Base-by-base conservation (phyloP, 257 asterid species). In the Jacaranda mimosifolia region DNA sequence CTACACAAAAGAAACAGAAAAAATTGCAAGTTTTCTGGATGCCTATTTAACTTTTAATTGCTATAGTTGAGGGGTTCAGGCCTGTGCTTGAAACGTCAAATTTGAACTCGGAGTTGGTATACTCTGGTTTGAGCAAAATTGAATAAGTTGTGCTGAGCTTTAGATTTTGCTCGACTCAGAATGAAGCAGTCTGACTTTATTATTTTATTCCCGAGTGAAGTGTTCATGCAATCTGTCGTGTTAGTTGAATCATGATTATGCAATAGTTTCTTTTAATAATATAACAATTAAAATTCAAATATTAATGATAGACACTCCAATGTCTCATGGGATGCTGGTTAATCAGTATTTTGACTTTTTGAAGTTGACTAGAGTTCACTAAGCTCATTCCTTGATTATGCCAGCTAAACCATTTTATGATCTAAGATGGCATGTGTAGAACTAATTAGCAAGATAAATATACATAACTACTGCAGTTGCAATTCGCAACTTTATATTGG, bases 341-440 rank as follows among this genome's bases (percentile, higher is more conserved):
- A 63, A 26, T 51, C 21, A 52, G 60, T 57, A 8, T 1, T 19
- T 58, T 42, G 48, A n/a, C 9, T 32, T 12, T 67, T 63, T 71
- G 18, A 72, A 53, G 59, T 38, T 56, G 39, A 51, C 26, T 19
- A 36, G 15, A 39, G 45, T 58, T 51, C 10, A n/a, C 63, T 46
- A 26, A 43, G 48, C 70, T 39, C 48, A 57, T 39, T 55, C 59
- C 71, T 2, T 36, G 60, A 57, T 75, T 63, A 49, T 70, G 55
- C 68, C 32, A 49, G 79, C 66, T 48, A 66, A 43, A 32, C 19
- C 9, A 43, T 15, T 63, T 49, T 48, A 19, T 55, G 45, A 60
- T 80, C 70, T 69, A 52, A 4, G 51, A 70, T 75, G 55, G 67
- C 74, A 75, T 35, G 26, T 58, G 9, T 55, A 32, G 63, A 38